A percentile compares a stretch with the other conserved stretches of the same genome.
Evolutionary conservation across 1,284 basidiomycete species (phyloP).

Genomic region (Papiliotrema nemorosa): DNA sequence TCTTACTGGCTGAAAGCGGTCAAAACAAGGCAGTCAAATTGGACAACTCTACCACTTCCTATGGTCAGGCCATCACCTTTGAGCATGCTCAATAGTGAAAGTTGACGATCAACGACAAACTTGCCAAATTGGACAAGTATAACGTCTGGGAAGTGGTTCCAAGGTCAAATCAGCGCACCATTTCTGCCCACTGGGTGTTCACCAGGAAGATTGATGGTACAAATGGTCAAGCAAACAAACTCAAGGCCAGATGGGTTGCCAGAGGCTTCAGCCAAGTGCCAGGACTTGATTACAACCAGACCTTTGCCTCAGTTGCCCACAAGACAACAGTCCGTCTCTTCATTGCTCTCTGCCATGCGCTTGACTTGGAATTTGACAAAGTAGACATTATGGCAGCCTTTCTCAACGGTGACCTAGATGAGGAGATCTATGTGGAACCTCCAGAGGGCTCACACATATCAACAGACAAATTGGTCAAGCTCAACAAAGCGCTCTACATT

Average conservation of each 20-base stretch:
- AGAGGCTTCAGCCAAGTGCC: slow-evolving; percentile 9
- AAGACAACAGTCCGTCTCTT: slow-evolving; percentile 23
- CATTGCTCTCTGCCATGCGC: slow-evolving; percentile 20
- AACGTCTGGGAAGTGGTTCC: slow-evolving; percentile 12
- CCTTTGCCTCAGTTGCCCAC: slow-evolving; percentile 21
- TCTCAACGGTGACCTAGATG: slow-evolving; percentile 18
- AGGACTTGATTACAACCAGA: no score
- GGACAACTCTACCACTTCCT: background rate
- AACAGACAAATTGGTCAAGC: slow-evolving; percentile 6
- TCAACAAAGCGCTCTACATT: slow-evolving; percentile 27
- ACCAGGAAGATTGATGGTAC: slow-evolving; percentile 15
- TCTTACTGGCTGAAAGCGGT: no score
- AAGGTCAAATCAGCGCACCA: background rate
- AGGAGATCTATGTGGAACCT: slow-evolving; percentile 16
- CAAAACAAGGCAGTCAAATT: no score
- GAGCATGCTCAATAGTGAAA: slow-evolving; percentile 11
- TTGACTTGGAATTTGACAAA: slow-evolving; percentile 24
- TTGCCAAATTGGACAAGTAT: slow-evolving; percentile 2
- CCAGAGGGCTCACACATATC: slow-evolving; percentile 19
- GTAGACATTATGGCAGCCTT: slow-evolving; percentile 26
- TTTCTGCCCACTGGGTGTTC: slow-evolving; percentile 10
- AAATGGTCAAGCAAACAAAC: slow-evolving; percentile 7
- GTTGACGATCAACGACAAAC: slow-evolving; percentile 14
- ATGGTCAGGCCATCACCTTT: slow-evolving; percentile 3
- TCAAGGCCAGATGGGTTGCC: slow-evolving; percentile 16